These are phyloP conservation scores for Russula olivacea DNA, from an alignment of 768 basidiomycete species.

Conservation along the genomic window DNA sequence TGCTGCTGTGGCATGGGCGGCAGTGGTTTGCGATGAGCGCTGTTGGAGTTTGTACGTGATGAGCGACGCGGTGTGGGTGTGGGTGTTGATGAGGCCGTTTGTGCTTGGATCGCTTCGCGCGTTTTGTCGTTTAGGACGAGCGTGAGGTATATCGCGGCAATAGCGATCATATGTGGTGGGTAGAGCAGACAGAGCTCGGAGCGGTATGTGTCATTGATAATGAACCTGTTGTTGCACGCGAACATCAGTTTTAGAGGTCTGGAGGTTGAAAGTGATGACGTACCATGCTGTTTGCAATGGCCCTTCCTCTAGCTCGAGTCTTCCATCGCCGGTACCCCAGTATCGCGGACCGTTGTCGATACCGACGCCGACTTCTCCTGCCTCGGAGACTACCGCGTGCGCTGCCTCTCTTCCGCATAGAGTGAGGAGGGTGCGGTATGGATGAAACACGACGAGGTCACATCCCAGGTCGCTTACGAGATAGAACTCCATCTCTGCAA, in stretches of 20 bases:
- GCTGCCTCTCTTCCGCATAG: constrained; percentile 60
- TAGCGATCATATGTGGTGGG: constrained; percentile 91
- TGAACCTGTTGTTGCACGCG: constrained; percentile 54
- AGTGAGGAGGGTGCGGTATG: constrained; percentile 81
- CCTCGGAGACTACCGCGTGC: constrained; percentile 46
- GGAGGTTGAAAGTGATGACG: constrained; percentile 24
- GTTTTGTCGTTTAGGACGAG: constrained; percentile 66
- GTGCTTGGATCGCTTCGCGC: constrained; percentile 36
- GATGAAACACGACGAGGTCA: constrained; percentile 88
- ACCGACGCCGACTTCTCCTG: constrained; percentile 48
- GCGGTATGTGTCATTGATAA: constrained; percentile 94
- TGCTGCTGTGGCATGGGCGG: constrained; percentile 32
- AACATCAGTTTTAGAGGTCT: background rate
- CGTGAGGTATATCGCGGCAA: constrained; percentile 86
- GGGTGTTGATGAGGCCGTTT: constrained; percentile 24
- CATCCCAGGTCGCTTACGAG: constrained; percentile 95
- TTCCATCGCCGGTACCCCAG: constrained; percentile 78
- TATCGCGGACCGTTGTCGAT: constrained; percentile 56
- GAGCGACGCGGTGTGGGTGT: constrained; percentile 47
- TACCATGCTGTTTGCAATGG: constrained; percentile 92
- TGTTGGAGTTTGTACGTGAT: constrained; percentile 40
- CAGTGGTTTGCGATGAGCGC: constrained; percentile 30
- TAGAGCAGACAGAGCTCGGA: constrained; percentile 91
- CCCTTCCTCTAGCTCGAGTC: constrained; percentile 65
- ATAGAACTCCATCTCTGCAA: constrained; percentile 99